These are phyloP conservation scores for Auricularia heimuer DNA, from an alignment of 768 basidiomycete genomes.

Conservation along the genomic window DNA sequence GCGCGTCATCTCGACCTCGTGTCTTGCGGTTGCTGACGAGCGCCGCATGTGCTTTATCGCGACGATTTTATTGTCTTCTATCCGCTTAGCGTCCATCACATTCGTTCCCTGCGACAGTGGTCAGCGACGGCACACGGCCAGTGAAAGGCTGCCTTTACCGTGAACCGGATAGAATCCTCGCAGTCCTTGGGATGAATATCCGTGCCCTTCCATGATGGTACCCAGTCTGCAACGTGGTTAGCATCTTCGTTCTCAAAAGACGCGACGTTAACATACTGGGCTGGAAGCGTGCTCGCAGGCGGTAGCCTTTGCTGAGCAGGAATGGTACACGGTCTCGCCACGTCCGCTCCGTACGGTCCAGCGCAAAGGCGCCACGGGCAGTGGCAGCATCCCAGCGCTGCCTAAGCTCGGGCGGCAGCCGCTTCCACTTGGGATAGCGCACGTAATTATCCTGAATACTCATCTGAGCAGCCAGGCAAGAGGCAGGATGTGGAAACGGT, in stretches of 20 bases:
- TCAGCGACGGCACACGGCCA: neutral
- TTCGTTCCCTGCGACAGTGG: neutral
- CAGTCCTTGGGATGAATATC: slow-evolving; percentile 2
- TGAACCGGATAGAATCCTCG: neutral
- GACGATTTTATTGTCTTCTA: neutral
- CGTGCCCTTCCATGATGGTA: neutral
- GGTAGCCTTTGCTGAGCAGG: neutral
- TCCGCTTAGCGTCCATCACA: neutral
- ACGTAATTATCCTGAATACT: neutral
- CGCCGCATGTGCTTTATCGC: neutral
- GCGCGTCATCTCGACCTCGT: neutral
- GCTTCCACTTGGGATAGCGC: slow-evolving; percentile 1
- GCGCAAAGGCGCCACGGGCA: neutral
- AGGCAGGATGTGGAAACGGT: neutral
- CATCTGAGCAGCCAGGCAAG: neutral
- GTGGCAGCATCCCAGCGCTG: neutral
- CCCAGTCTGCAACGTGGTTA: neutral
- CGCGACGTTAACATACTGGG: neutral
- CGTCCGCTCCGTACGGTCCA: neutral
- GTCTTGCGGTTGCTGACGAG: neutral
- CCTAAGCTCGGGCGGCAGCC: neutral
- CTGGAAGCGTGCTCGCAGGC: neutral
- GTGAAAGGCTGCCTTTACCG: neutral
- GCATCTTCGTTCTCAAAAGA: neutral
- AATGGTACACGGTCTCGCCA: neutral